Base-by-base conservation (phyloP, 2,329 filamentous ascomycete species). In the Lachnellula hyalina region DNA sequence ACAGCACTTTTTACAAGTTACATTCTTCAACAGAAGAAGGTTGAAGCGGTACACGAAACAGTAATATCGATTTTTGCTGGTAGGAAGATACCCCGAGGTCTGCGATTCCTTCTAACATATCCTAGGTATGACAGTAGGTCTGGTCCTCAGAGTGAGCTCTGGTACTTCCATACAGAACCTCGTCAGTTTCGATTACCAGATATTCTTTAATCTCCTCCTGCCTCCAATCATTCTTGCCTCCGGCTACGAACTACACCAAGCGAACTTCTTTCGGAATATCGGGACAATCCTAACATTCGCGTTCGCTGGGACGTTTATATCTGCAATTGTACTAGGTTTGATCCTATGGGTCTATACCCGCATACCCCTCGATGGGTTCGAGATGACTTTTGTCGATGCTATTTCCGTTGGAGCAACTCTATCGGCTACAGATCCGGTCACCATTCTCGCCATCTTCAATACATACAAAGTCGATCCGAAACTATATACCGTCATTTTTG, bases 401-500 rank as follows among this genome's bases (percentile, higher is more conserved):
- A 94, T 99, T 70, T 95, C 92, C 1, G 90, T 99, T 44, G 94
- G 94, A 65, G 94, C 94, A 45, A 99, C 94, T 0, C 82, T 99
- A 34, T 97, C 94, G 2, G 94, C 94, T 56, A 99, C 94, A 1
- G 94, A 99, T 69, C 94, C 94, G 0, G 93, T 99, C 56, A 99
- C 94, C 0, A 97, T 99, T 65, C 78, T 99, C 52, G 94, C 94
- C 70, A 99, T 99, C 64, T 99, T 99, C 82, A 97, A 96, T 72
- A 89, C 94, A 1, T 99, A 97, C 82, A 97, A 97, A 74, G 94
- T 99, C 65, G 94, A 99, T 67, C 94, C 94, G 2, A 97, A 97
- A 74, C 82, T 99, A 17, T 99, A 99, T 75, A 99, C 94, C 32
- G 86, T 99, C 70, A 99, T 99, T 63, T 99, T 99, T 71, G 94